A percentile compares a stretch with the other conserved stretches of the same genome.
These are phyloP conservation scores for Barnettozyma populi DNA, from an alignment of 805 yeast species.

Conservation along the genomic window DNA sequence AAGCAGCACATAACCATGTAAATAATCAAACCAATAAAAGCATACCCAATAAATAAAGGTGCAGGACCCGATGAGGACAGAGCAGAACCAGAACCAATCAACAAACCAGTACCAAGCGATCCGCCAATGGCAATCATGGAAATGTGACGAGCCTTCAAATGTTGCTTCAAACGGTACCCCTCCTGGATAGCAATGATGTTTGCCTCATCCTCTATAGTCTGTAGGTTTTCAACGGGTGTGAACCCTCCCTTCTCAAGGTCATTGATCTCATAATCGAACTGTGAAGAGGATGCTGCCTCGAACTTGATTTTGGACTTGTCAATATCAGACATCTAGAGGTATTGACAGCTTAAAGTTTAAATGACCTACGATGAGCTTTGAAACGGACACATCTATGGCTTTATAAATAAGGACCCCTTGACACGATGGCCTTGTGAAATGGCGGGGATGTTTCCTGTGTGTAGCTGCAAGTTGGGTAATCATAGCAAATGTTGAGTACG, in stretches of 20 bases:
- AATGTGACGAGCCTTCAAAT: constrained; percentile 42
- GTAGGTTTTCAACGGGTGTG: not conserved
- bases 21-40: constrained; percentile 66
- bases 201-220: constrained; percentile 2
- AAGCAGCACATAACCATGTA: constrained; percentile 62
- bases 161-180: constrained; percentile 4
- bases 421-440: not conserved
- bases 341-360: not conserved
- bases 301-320: constrained; percentile 3
- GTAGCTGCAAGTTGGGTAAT: not conserved
- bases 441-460: too few species aligned
- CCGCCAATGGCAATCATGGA: constrained; percentile 70
- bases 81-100: constrained; percentile 60
- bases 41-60: constrained; percentile 52
- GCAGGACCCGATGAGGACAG: constrained; percentile 56
- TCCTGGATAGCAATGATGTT: constrained; percentile 9
- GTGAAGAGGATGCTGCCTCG: constrained; percentile 2
- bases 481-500: not conserved
- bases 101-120: constrained; percentile 65
- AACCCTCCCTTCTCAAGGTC: constrained; percentile 11
- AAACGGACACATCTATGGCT: not conserved
- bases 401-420: not conserved
- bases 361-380: too few species aligned
- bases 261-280: constrained; percentile 5
- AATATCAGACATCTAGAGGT: constrained; percentile 3